Conservation (phyloP, 306 rosid genomes). For the Crataegus laevigata region DNA sequence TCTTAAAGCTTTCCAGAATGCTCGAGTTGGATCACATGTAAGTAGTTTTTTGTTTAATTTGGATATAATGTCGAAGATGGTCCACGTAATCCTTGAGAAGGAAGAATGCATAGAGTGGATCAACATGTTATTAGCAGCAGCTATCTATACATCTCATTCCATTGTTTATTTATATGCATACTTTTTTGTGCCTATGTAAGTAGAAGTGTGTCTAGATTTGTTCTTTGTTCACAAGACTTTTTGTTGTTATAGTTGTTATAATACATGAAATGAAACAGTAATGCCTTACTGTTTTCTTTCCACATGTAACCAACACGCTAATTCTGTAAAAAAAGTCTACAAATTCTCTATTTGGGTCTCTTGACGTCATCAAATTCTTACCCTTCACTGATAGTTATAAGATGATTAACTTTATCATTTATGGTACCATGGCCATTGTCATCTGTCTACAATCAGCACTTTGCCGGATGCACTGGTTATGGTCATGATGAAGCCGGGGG, state of each 20-base stretch:
- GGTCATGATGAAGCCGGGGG: slow-evolving; percentile 99
- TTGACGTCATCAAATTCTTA: neutral
- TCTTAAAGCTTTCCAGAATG: slow-evolving; percentile 74
- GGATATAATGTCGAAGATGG: neutral
- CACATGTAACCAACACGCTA: neutral
- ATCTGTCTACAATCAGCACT: slow-evolving; percentile 49
- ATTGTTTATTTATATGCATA: neutral
- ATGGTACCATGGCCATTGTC: slow-evolving; percentile 1
- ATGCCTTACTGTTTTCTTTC: neutral
- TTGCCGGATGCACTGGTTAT: slow-evolving; percentile 90
- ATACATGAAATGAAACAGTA: neutral
- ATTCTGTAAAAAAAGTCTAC: neutral
- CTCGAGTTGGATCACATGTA: slow-evolving; percentile 88
- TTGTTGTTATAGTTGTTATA: neutral
- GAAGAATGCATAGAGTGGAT: neutral
- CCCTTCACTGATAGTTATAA: neutral
- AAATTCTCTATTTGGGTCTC: neutral
- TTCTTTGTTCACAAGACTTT: neutral
- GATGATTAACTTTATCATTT: neutral
- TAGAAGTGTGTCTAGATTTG: neutral
- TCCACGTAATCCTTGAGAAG: neutral
- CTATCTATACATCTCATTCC: neutral
- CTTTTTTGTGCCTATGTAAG: neutral
- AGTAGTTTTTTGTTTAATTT: slow-evolving; percentile 14
- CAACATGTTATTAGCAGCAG: neutral